These are phyloP conservation scores for Penicillium alfredii DNA, from an alignment of 495 filamentous ascomycete species.

Conservation along the genomic window DNA sequence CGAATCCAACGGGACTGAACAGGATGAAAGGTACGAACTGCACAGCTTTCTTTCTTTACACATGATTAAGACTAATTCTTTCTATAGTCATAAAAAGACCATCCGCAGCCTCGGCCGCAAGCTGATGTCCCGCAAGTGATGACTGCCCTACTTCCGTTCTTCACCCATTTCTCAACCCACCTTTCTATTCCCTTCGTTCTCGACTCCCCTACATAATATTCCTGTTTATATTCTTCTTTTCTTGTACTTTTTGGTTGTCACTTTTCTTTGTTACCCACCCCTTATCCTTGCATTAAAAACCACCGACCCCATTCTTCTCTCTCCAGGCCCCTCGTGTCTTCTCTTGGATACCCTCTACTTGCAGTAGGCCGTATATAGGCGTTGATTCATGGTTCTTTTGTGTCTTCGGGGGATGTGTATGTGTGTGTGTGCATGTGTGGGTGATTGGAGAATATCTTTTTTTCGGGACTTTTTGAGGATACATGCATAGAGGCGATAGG, in stretches of 20 bases:
- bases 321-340: constrained; percentile 11
- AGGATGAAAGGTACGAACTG: constrained; percentile 35
- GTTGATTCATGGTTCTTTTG: constrained; percentile 10
- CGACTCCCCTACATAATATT: constrained; percentile 3
- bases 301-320: not conserved
- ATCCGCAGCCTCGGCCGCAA: constrained; percentile 41
- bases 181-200: not conserved
- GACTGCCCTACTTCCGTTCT: not conserved
- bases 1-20: constrained; percentile 23
- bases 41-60: not conserved
- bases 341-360: constrained; percentile 27
- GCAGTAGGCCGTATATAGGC: constrained; percentile 27
- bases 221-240: not conserved
- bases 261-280: constrained; percentile 3
- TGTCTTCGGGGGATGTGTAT: constrained; percentile 2
- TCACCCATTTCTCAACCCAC: not conserved
- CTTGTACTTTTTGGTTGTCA: constrained; percentile 6
- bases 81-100: constrained; percentile 28
- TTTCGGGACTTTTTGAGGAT: not conserved
- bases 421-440: constrained; percentile 1
- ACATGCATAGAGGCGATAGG: not conserved
- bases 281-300: not conserved
- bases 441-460: too few species aligned
- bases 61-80: constrained; percentile 2
- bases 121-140: constrained; percentile 27